Conservation (phyloP, 306 rosid species). For the Casuarina glauca region DNA sequence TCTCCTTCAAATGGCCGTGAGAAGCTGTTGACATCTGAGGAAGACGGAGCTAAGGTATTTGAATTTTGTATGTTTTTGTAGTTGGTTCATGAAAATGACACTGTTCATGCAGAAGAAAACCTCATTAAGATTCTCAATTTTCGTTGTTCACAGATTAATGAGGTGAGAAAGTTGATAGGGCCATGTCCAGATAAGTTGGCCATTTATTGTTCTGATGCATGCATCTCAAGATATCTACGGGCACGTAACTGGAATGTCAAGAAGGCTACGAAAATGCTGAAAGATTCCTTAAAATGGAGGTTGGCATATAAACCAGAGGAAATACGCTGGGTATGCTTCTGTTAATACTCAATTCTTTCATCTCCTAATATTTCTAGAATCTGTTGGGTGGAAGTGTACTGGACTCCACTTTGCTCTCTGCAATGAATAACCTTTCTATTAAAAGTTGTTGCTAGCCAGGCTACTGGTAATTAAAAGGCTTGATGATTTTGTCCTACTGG, state of each 20-base stretch:
- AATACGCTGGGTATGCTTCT: slow-evolving; percentile 69
- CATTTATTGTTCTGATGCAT: slow-evolving; percentile 74
- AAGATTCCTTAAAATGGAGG: slow-evolving; percentile 83
- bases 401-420: not conserved
- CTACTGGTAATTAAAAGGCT: slow-evolving; percentile 5
- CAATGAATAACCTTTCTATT: not conserved
- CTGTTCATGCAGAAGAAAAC: slow-evolving; percentile 14
- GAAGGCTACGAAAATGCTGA: slow-evolving; percentile 83
- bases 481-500: slow-evolving; percentile 6
- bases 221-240: slow-evolving; percentile 65
- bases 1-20: slow-evolving; percentile 52
- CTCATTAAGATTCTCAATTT: slow-evolving; percentile 3
- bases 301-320: slow-evolving; percentile 76
- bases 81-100: slow-evolving; percentile 8
- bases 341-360: not conserved
- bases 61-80: slow-evolving; percentile 3
- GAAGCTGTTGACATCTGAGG: slow-evolving; percentile 43
- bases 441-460: not conserved
- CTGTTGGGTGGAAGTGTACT: not conserved
- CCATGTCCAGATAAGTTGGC: slow-evolving; percentile 60
- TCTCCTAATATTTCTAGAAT: slow-evolving; percentile 2
- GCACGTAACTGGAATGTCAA: slow-evolving; percentile 94
- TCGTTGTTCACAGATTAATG: slow-evolving; percentile 57
- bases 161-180: slow-evolving; percentile 70
- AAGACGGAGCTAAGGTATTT: slow-evolving; percentile 70